Conservation (phyloP, 441 rosid genomes). For the Pelargonium fulgidum region DNA sequence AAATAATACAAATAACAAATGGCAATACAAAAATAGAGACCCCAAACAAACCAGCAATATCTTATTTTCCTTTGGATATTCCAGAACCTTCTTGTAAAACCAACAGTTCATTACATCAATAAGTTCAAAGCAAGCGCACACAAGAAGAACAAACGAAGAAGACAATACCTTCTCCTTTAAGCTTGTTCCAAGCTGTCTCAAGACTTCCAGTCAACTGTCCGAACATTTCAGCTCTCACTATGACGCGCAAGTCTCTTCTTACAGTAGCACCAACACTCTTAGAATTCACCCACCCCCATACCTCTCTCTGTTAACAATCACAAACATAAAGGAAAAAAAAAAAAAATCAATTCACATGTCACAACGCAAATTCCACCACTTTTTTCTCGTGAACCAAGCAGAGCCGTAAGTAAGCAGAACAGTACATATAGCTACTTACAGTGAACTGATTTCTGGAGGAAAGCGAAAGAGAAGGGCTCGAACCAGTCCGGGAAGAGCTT, state of each 20-base stretch:
- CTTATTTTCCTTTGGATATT: too few relatives aligned
- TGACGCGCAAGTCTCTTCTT: constrained; percentile 35
- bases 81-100: too few relatives aligned
- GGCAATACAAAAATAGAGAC: too few relatives aligned
- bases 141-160: not conserved
- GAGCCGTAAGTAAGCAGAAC: not conserved
- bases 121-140: not conserved
- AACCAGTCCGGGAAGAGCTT: constrained; percentile 37
- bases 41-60: too few relatives aligned
- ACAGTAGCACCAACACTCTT: constrained; percentile 26
- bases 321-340: too few relatives aligned
- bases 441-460: constrained; percentile 46
- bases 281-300: constrained; percentile 63
- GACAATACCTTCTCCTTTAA: constrained; percentile 80
- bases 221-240: constrained; percentile 88
- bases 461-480: constrained; percentile 36
- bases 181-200: constrained; percentile 95
- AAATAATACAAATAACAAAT: not conserved
- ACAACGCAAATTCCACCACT: not conserved
- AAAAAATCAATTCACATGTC: not conserved
- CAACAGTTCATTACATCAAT: not conserved
- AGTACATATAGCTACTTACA: constrained; percentile 30
- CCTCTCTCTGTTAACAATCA: constrained; percentile 38
- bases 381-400: constrained; percentile 8
- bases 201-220: constrained; percentile 87